Evolutionary conservation across 2,329 filamentous ascomycete species (phyloP), one percentile per base, ranked within the genome.

Genomic region (Paracoccidioides lutzii): DNA sequence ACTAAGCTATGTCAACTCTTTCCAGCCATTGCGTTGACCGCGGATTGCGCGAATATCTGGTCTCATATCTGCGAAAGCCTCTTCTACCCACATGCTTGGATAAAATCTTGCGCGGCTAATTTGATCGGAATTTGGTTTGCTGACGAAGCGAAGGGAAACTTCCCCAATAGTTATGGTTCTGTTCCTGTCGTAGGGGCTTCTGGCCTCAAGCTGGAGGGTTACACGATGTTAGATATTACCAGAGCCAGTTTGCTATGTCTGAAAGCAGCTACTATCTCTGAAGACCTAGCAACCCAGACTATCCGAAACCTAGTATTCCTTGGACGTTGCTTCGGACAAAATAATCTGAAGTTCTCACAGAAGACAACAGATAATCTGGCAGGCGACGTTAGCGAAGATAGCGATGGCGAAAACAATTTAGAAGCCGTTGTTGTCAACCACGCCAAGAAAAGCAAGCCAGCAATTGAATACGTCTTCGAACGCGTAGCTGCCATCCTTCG

Each of bases 221-320:
- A 81, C 3, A 82, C 84, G 56, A 81, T 94, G 73, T 70, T 81
- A 14, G 71, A 78, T 49, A 67, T 83, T 30, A 77, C 72, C 73
- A 70, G 81, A 73, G 67, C 78, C 77, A 69, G 81, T 78, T 58
- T 82, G 58, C 69, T 75, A 58, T 76, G 77, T 49, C 72, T 95
- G 46, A 81, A 81, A 50, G 81, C 80, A 0, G 76, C 79, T 0
- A 80, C 79, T 53, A 69, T 91, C 6, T 83, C 84, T 14, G 85
- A 93, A 64, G 78, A 82, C 8, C 75, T 97, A n/a, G 87, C 87
- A 1, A 78, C 81, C 44, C 88, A 95, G 66, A 83, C 83, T 10
- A 82, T 88, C 3, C 86, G 89, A 61, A 89, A 95, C 60, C 75
- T 95, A 40, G 78, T 91, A 41, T 95, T 95, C 75, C 76, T 98